Evolutionary conservation across 805 yeast species (phyloP), one percentile per base, ranked within the genome.

Genomic region (Kodamaea nitidulidarum): DNA sequence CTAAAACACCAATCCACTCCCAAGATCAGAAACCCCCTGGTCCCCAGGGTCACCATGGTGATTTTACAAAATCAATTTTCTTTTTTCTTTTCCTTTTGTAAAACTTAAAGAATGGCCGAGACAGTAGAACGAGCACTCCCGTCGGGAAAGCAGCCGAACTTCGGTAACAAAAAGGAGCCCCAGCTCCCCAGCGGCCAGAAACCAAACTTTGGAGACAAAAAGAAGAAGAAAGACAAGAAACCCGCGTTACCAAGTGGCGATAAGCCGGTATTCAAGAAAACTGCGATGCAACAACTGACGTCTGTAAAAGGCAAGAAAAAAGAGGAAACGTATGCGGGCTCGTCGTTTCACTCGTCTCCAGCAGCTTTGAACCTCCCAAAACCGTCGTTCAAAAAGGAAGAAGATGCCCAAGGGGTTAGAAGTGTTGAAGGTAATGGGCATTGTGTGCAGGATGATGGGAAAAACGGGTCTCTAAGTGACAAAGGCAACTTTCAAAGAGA

Each of bases 291-390:
- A 20, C 20, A 20, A 5, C 18, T 22, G 30, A 21, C 28, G 3
- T 30, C 39, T 24, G 22, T 20, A 8, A 37, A 37, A 25, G 21
- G 14, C 14, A 40, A 33, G 30, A 42, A 39, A 20, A 41, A 45
- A 36, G 63, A 56, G 38, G 64, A 63, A 20, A 61, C 67, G 37
- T 75, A 74, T 54, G 81, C 81, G 38, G 81, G 81, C 21, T 70
- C 79, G 26, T 71, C 80, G 26, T 75, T 75, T 51, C 77, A 72
- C 51, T 70, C 76, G 22, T 73, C 78, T 16, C 81, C 81, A 1
- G 74, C 75, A 24, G 79, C 80, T 3, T 58, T 73, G 41, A 70
- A 75, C 11, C 66, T 75, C 44, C 81, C 81, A 12, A 75, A 74
- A 47, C 81, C 81, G 7, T 66, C 78, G 5, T 75, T 75, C 48